Evolutionary conservation across 495 filamentous ascomycete genomes (phyloP), one percentile per base, ranked within the genome.

Genomic region (Acidomyces sp.): DNA sequence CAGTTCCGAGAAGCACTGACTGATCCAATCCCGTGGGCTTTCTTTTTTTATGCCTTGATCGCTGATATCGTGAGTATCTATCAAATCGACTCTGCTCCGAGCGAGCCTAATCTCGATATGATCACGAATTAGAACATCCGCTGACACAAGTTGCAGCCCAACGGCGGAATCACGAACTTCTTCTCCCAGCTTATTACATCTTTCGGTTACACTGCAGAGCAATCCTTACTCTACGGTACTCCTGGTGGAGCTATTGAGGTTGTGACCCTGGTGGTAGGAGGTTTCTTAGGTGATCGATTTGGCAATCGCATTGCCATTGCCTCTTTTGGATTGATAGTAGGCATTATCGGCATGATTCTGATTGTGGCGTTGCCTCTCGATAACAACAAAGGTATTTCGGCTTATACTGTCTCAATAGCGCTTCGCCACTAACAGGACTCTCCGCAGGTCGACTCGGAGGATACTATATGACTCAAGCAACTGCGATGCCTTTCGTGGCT

Each of bases 221-320:
- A 80, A 45, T 74, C 70, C 22, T 64, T 84, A 3, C 70, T 84
- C 15, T 70, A 80, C 38, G 78, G 76, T 38, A 69, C 68, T 2
- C 79, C 79, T 0, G 73, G 71, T 7, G 79, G 79, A 1, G 77
- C 68, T 2, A 64, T 83, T 5, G 79, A 83, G 53, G 62, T 83
- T 17, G 62, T 82, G 28, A 61, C 69, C 0, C 62, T 82, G 1
- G 55, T 82, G 4, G 40, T 64, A 2, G 72, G 67, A 39, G 78
- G 77, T 24, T 75, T 67, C 46, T 61, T 77, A 1, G 75, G 77
- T 21, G 73, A 80, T 45, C 58, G 59, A 21, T 71, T 60, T 27
- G 59, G 67, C 17, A 68, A 78, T 36, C 72, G 77, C 9, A 59
- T 80, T 27, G 52, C 65, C 3, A 51, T 68, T 18, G 58, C 56